These are phyloP conservation scores for Hymenoscyphus linearis DNA, from an alignment of 2,329 filamentous ascomycete species.

Conservation along the genomic window DNA sequence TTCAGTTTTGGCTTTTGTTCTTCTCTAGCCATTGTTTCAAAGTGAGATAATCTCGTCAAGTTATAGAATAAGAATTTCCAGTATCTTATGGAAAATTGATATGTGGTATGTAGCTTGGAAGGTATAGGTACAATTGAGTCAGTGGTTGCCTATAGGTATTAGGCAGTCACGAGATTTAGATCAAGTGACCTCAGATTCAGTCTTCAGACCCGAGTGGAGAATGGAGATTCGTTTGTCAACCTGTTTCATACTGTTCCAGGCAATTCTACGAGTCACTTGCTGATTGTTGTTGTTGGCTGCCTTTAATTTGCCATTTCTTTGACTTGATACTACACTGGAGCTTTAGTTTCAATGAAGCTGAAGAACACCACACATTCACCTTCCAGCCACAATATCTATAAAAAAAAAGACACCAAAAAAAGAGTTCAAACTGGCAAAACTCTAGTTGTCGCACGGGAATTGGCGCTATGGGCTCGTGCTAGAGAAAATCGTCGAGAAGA, in stretches of 20 bases:
- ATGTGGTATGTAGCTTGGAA: neutral
- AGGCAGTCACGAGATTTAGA: neutral
- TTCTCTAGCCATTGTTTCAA: neutral
- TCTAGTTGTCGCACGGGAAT: no score
- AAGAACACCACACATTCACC: no score
- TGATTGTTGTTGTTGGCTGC: neutral
- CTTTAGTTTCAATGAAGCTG: no score
- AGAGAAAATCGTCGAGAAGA: no score
- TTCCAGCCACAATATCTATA: no score
- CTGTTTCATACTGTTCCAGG: neutral
- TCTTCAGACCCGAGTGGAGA: neutral
- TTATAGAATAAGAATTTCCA: neutral
- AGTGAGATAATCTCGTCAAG: neutral
- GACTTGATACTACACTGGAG: no score
- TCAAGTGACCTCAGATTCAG: neutral
- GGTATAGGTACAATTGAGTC: neutral
- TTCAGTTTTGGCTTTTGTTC: neutral
- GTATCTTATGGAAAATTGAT: neutral
- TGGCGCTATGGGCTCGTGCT: no score
- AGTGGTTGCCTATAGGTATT: slow-evolving; percentile 4
- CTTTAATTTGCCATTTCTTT: neutral
- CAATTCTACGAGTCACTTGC: slow-evolving; percentile 2
- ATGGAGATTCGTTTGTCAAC: neutral
- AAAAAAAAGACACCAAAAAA: no score
- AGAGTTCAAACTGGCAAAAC: no score